Percentiles rank a stretch among this genome's conserved stretches.
Evolutionary conservation across 805 yeast species (phyloP).

Genomic region (Kazachstania bromeliacearum): DNA sequence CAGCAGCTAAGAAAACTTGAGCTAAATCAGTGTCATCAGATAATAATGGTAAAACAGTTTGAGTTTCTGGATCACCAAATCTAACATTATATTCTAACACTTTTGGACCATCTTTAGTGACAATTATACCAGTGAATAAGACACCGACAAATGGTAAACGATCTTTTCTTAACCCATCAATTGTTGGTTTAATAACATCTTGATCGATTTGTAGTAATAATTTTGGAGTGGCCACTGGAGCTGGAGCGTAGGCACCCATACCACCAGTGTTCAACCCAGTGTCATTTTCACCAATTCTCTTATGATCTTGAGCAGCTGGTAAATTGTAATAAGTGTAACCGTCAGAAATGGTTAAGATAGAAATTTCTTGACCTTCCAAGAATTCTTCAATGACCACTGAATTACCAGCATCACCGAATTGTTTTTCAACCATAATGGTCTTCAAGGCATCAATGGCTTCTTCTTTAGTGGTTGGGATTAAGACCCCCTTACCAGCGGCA

Average conservation of each 20-base stretch:
- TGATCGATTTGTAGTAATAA: conserved; percentile 61
- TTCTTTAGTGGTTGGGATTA: conserved; percentile 74
- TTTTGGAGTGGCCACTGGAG: conserved; percentile 82
- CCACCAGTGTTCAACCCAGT: conserved; percentile 97
- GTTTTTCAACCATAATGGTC: conserved; percentile 80
- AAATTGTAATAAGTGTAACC: conserved; percentile 85
- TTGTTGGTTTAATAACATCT: conserved; percentile 78
- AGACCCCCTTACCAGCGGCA: conserved; percentile 98
- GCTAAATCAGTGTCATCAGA: conserved; percentile 84
- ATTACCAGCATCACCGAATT: conserved; percentile 90
- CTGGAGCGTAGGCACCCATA: conserved; percentile 99
- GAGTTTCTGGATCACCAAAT: conserved; percentile 99
- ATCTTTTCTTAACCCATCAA: conserved; percentile 92
- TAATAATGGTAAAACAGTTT: conserved; percentile 84
- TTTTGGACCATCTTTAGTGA: conserved; percentile 82
- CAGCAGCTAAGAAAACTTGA: conserved; percentile 85
- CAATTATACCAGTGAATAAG: conserved; percentile 89
- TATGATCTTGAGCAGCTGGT: conserved; percentile 98
- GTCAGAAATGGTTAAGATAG: conserved; percentile 84
- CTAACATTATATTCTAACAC: conserved; percentile 95
- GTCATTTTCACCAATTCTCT: conserved; percentile 89
- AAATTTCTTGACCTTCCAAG: conserved; percentile 93
- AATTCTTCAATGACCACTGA: conserved; percentile 93
- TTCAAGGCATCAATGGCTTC: conserved; percentile 81
- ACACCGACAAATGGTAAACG: conserved; percentile 94